phyloP scores from a whole-genome alignment of 225 moss, liverwort and hornwort genomes.

The Pseudisothecium myosuroides region DNA sequence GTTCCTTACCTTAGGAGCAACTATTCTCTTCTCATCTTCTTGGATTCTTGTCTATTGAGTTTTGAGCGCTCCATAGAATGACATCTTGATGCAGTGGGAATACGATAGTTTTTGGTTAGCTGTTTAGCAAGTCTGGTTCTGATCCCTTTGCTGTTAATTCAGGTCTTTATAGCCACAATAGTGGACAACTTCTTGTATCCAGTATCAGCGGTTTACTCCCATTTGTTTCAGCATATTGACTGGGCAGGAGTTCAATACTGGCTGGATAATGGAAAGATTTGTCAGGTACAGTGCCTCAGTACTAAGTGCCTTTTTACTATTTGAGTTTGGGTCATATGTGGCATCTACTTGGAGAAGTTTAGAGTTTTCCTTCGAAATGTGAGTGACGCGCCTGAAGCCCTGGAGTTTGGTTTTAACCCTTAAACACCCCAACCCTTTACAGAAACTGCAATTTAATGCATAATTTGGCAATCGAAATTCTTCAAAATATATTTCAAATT shows the following conservation, averaged over 20 bases:
- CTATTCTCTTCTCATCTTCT: not conserved
- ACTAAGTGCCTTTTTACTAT: not conserved
- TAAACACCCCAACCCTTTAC: not conserved
- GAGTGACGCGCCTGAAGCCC: not conserved
- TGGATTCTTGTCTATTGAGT: not conserved
- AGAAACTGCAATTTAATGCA: not conserved
- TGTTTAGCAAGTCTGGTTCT: not conserved
- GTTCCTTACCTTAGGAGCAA: not conserved
- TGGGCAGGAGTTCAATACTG: not conserved
- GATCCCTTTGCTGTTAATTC: not conserved
- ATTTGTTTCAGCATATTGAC: not conserved
- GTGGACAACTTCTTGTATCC: slow-evolving; percentile 1
- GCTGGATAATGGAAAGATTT: not conserved
- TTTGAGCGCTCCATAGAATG: not conserved
- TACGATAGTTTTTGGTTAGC: not conserved
- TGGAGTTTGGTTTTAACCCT: not conserved
- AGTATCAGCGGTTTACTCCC: not conserved
- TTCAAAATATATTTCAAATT: not conserved
- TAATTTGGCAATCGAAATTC: not conserved
- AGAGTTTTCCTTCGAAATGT: not conserved
- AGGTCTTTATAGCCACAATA: not conserved
- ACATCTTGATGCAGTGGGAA: not conserved
- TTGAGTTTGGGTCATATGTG: not conserved
- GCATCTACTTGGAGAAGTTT: not conserved
- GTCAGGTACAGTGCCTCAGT: not conserved